Evolutionary conservation across 2,329 filamentous ascomycete species (phyloP), one percentile per base, ranked within the genome.

Genomic region (Lasiodiplodia hormozganensis): DNA sequence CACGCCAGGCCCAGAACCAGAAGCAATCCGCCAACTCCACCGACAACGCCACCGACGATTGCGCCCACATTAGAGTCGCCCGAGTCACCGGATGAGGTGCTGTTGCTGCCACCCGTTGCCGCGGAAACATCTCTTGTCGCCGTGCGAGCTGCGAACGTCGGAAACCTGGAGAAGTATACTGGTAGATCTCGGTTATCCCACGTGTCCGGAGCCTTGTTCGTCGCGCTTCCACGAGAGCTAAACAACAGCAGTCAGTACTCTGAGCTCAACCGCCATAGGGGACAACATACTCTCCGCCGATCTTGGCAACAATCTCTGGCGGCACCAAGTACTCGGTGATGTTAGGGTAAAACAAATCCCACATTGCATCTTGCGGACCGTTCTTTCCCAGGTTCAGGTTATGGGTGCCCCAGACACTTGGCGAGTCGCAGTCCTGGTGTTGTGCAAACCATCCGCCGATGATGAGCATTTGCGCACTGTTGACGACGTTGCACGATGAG

Each of bases 401-500:
- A 75, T 89, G 87, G 12, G 84, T 84, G 4, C 85, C 87, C 81
- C 84, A 87, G 28, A 84, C 80, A 14, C 79, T 77, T 1, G 82
- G 80, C n/a, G 79, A 79, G 73, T 90, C 88, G 72, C 88, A 90
- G 6, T 79, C 72, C 43, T 82, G 76, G 12, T 74, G 78, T 10
- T 81, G 72, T 0, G 87, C 84, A 69, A 89, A 88, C 56, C 82
- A 84, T 21, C 89, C 89, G 25, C 89, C 88, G 43, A 90, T 85
- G 57, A 90, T 82, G 28, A 90, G 77, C 85, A 90, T 90, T 75
- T 90, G 88, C 4, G 84, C 82, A 56, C 80, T 77, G 65, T 84
- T 82, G 28, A 88, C 77, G 34, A 90, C 85, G 73, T 88, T 87
- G 74, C 88, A 90, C 57, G 73, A 76, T 43, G 82, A 86, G 34